A percentile compares a stretch with the other conserved stretches of the same genome.
phyloP scores from a whole-genome alignment of 2,329 filamentous ascomycete species.

The Penicillium expansum region DNA sequence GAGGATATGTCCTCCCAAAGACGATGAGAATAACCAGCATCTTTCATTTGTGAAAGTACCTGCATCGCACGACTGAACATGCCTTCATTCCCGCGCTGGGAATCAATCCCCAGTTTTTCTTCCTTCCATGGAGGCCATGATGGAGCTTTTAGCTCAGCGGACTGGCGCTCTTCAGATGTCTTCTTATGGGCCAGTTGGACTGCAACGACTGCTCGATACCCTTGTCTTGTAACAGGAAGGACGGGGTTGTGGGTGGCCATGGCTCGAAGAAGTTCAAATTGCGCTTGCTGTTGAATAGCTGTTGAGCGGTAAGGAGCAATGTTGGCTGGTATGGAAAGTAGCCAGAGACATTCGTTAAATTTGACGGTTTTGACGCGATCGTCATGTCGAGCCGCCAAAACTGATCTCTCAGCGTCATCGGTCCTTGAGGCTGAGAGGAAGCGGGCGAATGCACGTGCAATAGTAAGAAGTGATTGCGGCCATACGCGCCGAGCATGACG shows the following conservation, averaged over 20 bases:
- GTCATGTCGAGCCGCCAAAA: slow-evolving; percentile 3
- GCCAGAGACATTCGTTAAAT: slow-evolving; percentile 50
- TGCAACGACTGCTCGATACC: slow-evolving; percentile 56
- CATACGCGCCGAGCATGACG: slow-evolving; percentile 51
- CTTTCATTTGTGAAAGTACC: slow-evolving; percentile 55
- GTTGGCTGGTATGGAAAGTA: slow-evolving; percentile 51
- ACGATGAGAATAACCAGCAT: slow-evolving; percentile 55
- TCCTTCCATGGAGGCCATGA: slow-evolving; percentile 68
- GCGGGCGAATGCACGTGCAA: slow-evolving; percentile 41
- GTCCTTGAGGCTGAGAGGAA: slow-evolving; percentile 28
- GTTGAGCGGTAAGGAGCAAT: slow-evolving; percentile 50
- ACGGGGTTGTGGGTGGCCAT: slow-evolving; percentile 57
- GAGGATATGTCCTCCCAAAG: slow-evolving; percentile 54
- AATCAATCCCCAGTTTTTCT: slow-evolving; percentile 59
- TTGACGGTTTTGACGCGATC: slow-evolving; percentile 38
- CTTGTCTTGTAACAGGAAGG: slow-evolving; percentile 55
- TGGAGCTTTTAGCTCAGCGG: slow-evolving; percentile 57
- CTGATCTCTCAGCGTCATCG: not conserved
- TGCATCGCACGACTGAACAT: slow-evolving; percentile 57
- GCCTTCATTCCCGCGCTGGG: slow-evolving; percentile 55
- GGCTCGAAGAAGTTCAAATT: slow-evolving; percentile 55
- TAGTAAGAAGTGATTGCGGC: slow-evolving; percentile 46
- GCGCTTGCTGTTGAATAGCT: slow-evolving; percentile 54
- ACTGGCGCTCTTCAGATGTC: slow-evolving; percentile 54
- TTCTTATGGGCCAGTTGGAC: slow-evolving; percentile 60